Evolutionary conservation across 2,329 filamentous ascomycete species (phyloP).

Genomic region (Thelonectria blattea): DNA sequence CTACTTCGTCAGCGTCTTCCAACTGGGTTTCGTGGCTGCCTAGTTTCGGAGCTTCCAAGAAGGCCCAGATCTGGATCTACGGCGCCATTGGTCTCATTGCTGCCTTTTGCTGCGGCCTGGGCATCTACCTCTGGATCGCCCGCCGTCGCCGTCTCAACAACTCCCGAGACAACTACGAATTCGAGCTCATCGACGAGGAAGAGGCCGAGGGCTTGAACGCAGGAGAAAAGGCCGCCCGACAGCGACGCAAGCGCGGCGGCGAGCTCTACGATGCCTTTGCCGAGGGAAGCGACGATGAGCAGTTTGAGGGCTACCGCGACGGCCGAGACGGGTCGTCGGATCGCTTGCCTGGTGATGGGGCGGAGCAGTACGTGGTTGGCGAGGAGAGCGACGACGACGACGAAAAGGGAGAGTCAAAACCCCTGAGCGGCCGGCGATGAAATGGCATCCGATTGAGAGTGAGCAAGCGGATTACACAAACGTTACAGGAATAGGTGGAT

Average conservation of each 20-base stretch:
- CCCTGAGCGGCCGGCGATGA: constrained; percentile 31
- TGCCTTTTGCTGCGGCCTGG: constrained; percentile 80
- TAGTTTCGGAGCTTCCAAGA: constrained; percentile 85
- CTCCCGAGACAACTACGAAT: constrained; percentile 86
- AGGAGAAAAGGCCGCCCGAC: constrained; percentile 52
- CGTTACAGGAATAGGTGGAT: constrained; percentile 5
- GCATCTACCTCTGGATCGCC: constrained; percentile 81
- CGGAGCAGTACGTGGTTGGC: constrained; percentile 58
- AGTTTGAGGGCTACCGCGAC: constrained; percentile 53
- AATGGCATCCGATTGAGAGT: not conserved
- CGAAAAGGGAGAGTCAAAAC: constrained; percentile 35
- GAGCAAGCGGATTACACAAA: constrained; percentile 6
- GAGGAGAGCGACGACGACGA: constrained; percentile 48
- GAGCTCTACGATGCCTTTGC: constrained; percentile 98
- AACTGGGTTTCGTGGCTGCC: constrained; percentile 88
- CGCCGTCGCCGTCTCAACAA: constrained; percentile 78
- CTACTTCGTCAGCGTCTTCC: constrained; percentile 60
- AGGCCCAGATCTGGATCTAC: constrained; percentile 92
- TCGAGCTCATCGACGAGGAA: constrained; percentile 87
- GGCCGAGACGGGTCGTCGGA: constrained; percentile 34
- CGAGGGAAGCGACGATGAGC: constrained; percentile 76
- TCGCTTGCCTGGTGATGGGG: constrained; percentile 43
- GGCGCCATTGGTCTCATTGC: constrained; percentile 84
- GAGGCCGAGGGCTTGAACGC: constrained; percentile 66
- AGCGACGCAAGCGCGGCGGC: constrained; percentile 70